A percentile compares a stretch with the other conserved stretches of the same genome.
Evolutionary conservation across 176 grass and related monocot genomes (phyloP).

Genomic region (Carex myosuroides): DNA sequence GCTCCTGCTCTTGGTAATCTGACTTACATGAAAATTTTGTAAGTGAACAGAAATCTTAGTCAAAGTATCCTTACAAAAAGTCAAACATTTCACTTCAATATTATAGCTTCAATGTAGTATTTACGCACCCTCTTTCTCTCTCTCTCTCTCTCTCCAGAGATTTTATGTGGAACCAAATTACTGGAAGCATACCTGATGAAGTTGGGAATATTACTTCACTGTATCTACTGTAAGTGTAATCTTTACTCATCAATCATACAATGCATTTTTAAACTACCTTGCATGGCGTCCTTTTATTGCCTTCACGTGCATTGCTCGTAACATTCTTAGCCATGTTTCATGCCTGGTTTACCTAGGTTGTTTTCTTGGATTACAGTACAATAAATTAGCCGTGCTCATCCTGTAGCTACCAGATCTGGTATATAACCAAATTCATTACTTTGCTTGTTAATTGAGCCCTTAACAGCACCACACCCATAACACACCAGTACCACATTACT

Average conservation of each 20-base stretch:
- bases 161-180: conserved; percentile 95
- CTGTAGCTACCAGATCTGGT: neutral
- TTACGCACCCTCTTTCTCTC: neutral
- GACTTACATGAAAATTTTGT: conserved; percentile 78
- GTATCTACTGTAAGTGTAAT: conserved; percentile 67
- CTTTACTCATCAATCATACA: conserved; percentile 10
- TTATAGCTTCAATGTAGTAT: neutral
- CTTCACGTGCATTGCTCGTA: neutral
- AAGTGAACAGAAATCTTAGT: conserved; percentile 23
- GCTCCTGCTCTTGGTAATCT: conserved; percentile 75
- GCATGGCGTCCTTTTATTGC: neutral
- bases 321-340: neutral
- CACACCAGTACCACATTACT: neutral
- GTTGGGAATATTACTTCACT: conserved; percentile 75
- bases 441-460: conserved; percentile 2
- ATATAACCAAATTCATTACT: neutral
- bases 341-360: neutral
- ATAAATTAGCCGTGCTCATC: neutral
- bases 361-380: neutral
- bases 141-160: conserved; percentile 53
- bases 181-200: conserved; percentile 79
- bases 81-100: conserved; percentile 2
- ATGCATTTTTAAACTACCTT: neutral
- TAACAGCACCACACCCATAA: neutral
- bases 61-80: neutral